Conservation (phyloP, 1,284 basidiomycete genomes). For the Ceratobasidium sp. region DNA sequence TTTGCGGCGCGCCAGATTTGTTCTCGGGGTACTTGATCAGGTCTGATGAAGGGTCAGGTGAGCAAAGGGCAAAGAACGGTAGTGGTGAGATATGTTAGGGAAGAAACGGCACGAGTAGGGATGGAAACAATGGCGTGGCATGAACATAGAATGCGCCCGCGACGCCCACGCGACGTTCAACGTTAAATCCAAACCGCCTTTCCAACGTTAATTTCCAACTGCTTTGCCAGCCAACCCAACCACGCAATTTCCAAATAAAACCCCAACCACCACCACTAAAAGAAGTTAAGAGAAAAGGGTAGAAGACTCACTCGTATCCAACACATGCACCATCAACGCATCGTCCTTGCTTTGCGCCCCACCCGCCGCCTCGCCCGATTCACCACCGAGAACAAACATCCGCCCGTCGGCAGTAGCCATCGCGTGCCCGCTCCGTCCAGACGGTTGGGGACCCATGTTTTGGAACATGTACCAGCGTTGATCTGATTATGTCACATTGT, state of each 20-base stretch:
- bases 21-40: conserved; percentile 93
- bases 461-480: conserved; percentile 99
- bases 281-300: too few relatives aligned
- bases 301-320: conserved; percentile 87
- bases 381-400: conserved; percentile 94
- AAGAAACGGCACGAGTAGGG: background rate
- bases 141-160: background rate
- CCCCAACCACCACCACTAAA: too few relatives aligned
- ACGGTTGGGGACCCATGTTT: conserved; percentile 97
- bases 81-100: too few relatives aligned
- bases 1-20: conserved; percentile 53
- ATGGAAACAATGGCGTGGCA: conserved; percentile 15
- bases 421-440: conserved; percentile 91
- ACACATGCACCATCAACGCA: conserved; percentile 84
- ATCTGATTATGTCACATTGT: conserved; percentile 61
- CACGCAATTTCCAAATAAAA: too few relatives aligned
- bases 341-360: conserved; percentile 75
- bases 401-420: conserved; percentile 91
- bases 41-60: conserved; percentile 61
- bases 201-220: background rate
- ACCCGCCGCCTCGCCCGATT: conserved; percentile 73
- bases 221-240: too few relatives aligned
- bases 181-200: background rate
- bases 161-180: background rate
- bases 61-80: too few relatives aligned